Base-by-base conservation (phyloP, 1,284 basidiomycete species). In the Schizophyllum commune region DNA sequence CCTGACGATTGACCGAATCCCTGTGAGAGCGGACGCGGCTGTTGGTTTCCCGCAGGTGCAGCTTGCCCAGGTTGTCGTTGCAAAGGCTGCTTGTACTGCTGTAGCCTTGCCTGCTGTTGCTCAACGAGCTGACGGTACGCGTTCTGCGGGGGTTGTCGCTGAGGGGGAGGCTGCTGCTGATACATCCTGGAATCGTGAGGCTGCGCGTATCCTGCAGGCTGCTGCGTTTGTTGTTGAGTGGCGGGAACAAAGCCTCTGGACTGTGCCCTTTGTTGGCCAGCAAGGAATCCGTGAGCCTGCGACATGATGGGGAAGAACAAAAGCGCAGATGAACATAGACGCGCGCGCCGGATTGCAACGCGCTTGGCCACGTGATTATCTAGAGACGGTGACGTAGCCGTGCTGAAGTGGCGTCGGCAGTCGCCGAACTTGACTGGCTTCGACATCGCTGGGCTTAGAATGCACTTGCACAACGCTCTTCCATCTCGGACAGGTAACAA, bases 11-110 rank as follows among this genome's bases (percentile, higher is more conserved):
- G 27, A 13, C 20, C 6, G 19, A 11, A 32, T 13, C 27, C 53
- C 19, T 21, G 53, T 13, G 53, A 9, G 20, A 13, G 19, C 53
- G 27, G 27, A 27, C 19, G 53, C 19, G 53, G 53, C 53, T 55
- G 53, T 32, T 61, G 64, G 27, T 52, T 58, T 3, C 32, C 57
- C 1, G 63, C 57, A 34, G 60, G 47, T 21, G 17, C 61, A 27
- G 64, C 57, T 59, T 65, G 60, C 52, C 59, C 59, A 4, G 60
- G 64, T 22, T 63, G 60, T n/a, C 52, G 64, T 53, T 60, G 63
- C 1, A 47, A 3, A 13, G 57, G 54, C 21, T 61, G 63, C 34
- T 57, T 7, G 51, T 64, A 61, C 8, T 54, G 60, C 39, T 61
- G 56, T n/a, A 19, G 53, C 6, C 20, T 11, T 13, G 20, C 20